Evolutionary conservation across 371 early-diverging fungal species (phyloP).

Genomic region (Mucor piriformis): DNA sequence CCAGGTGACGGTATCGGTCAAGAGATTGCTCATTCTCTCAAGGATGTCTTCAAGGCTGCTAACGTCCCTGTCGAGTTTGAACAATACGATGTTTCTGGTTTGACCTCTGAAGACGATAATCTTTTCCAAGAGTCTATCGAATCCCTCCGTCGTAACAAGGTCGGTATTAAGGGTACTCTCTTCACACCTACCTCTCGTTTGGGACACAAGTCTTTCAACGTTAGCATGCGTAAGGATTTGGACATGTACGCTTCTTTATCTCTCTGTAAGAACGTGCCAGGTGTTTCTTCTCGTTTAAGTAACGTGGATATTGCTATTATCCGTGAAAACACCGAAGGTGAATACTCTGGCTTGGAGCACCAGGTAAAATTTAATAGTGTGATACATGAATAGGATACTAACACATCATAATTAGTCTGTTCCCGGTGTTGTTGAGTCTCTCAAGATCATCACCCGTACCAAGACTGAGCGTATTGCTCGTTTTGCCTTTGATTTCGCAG

Average conservation of each 20-base stretch:
- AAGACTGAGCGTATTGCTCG: slow-evolving; percentile 98
- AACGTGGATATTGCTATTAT: slow-evolving; percentile 96
- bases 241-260: slow-evolving; percentile 95
- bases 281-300: slow-evolving; percentile 80
- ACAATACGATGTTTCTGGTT: slow-evolving; percentile 92
- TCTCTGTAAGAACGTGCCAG: slow-evolving; percentile 85
- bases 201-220: slow-evolving; percentile 94
- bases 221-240: slow-evolving; percentile 92
- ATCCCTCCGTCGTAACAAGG: slow-evolving; percentile 91
- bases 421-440: slow-evolving; percentile 96
- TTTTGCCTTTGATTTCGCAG: slow-evolving; percentile 97
- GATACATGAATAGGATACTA: no score
- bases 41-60: slow-evolving; percentile 91
- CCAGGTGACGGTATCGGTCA: slow-evolving; percentile 98
- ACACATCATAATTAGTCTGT: slow-evolving; percentile 66
- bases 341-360: slow-evolving; percentile 98
- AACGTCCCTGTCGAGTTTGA: slow-evolving; percentile 94
- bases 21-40: slow-evolving; percentile 89
- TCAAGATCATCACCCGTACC: slow-evolving; percentile 92
- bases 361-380: no score
- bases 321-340: slow-evolving; percentile 99
- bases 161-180: slow-evolving; percentile 95
- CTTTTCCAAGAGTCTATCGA: slow-evolving; percentile 87
- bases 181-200: slow-evolving; percentile 88
- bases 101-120: slow-evolving; percentile 70